Percentiles rank a stretch among this genome's conserved stretches.
Conservation (phyloP, 768 basidiomycete genomes). For the Fomitopsis serialis region DNA sequence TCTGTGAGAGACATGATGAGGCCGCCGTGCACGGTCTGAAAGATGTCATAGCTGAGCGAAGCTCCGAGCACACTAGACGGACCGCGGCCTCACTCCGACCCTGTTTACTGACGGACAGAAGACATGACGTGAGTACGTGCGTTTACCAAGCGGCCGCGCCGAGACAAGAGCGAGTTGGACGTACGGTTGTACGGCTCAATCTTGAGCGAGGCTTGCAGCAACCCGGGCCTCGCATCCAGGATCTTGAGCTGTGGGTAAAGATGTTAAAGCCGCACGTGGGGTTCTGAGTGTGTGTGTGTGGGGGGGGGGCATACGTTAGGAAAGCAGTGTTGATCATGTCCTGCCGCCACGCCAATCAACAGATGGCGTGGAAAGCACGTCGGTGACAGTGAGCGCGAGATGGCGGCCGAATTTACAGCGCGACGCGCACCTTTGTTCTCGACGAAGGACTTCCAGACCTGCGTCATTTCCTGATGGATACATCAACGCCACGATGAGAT, state of each 20-base stretch:
- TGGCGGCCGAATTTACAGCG: background rate
- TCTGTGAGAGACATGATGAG: constrained; percentile 79
- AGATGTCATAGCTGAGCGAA: background rate
- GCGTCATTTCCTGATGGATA: background rate
- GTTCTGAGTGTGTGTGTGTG: background rate
- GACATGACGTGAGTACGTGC: background rate
- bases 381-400: background rate
- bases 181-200: constrained; percentile 72
- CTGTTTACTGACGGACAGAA: constrained; percentile 55
- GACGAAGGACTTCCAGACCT: constrained; percentile 84
- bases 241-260: constrained; percentile 51
- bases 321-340: constrained; percentile 77
- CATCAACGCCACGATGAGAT: background rate
- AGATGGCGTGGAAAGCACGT: constrained; percentile 2
- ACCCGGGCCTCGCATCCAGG: constrained; percentile 63
- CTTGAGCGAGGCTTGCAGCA: constrained; percentile 61
- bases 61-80: background rate
- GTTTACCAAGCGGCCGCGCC: background rate
- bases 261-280: background rate
- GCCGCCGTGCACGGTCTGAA: constrained; percentile 68
- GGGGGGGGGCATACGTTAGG: constrained; percentile 52
- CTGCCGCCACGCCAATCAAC: constrained; percentile 31
- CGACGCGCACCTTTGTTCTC: constrained; percentile 55
- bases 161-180: constrained; percentile 14
- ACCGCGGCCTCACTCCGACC: constrained; percentile 55